phyloP scores from a whole-genome alignment of 2,329 filamentous ascomycete species.

The Colletotrichum camelliae region DNA sequence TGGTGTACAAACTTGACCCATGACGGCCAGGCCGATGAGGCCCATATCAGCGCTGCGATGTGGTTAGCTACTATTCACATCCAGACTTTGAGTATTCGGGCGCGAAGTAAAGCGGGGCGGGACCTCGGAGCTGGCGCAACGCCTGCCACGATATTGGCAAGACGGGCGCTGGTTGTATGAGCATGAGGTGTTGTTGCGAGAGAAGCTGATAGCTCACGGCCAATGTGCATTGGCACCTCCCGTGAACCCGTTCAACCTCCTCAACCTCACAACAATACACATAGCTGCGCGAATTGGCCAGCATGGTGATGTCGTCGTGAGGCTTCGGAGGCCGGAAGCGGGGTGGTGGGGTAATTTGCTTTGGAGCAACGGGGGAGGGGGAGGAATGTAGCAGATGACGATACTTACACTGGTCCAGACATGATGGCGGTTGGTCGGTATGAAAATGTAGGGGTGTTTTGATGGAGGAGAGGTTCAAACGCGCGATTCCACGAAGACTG shows the following conservation, averaged over 20 bases:
- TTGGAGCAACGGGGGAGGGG: not conserved
- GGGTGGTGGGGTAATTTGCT: slow-evolving; percentile 45
- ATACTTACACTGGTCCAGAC: slow-evolving; percentile 73
- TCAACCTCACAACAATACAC: not conserved
- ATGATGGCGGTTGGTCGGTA: slow-evolving; percentile 47
- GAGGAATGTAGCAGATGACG: slow-evolving; percentile 25
- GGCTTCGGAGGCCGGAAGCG: slow-evolving; percentile 32
- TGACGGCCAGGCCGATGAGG: slow-evolving; percentile 92
- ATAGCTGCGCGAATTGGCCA: slow-evolving; percentile 39
- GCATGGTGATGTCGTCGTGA: slow-evolving; percentile 22
- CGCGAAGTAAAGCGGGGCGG: slow-evolving; percentile 31
- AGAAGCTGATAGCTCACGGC: not conserved
- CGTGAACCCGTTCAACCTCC: not conserved
- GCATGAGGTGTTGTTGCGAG: not conserved
- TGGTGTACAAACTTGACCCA: slow-evolving; percentile 56
- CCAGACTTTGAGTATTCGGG: slow-evolving; percentile 14
- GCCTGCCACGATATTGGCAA: slow-evolving; percentile 62
- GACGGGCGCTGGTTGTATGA: slow-evolving; percentile 65
- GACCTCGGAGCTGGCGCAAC: slow-evolving; percentile 41
- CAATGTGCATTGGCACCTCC: slow-evolving; percentile 1
- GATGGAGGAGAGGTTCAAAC: slow-evolving; percentile 12
- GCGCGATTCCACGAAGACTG: slow-evolving; percentile 3
- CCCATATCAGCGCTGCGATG: slow-evolving; percentile 81
- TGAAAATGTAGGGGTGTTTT: slow-evolving; percentile 3
- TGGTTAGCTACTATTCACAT: slow-evolving; percentile 54